Evolutionary conservation across 805 yeast genomes (phyloP), one percentile per base, ranked within the genome.

Genomic region (Candida hispaniensis): DNA sequence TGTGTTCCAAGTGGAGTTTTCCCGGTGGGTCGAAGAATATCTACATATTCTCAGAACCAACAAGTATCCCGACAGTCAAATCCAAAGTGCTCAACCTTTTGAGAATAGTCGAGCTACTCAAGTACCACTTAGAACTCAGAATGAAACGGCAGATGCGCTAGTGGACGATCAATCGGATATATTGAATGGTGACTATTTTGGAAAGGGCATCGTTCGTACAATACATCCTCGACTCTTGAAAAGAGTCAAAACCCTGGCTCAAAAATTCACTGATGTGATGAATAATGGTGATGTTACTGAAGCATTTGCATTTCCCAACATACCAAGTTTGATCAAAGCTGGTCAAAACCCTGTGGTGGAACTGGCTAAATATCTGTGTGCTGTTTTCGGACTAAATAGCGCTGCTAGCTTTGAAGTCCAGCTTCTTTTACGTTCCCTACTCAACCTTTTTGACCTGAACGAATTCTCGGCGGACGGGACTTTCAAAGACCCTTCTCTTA

Each of bases 401-500:
- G 67, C 69, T 30, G 60, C 86, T 33, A 68, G 65, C 29, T 60
- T 82, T 20, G 96, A 86, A 50, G 79, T 73, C 16, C 64, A 94
- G 43, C 55, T 76, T 41, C 55, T 91, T 39, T 66, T 95, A 39
- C 74, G 79, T 42, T 85, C 79, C 38, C 58, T 93, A 42, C 63
- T 91, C 21, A 64, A 68, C 2, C 55, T 79, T 4, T 71, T 93
- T 46, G 93, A 85, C 18, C 68, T 86, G 23, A 73, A 78, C 41
- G 98, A 91, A 51, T 91, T 91, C 57, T 75, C 82, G 44, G 68
- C 68, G 3, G 81, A 74, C 39, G 81, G 88, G 1, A 62, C 61
- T 11, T 86, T 85, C 56, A 57, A 54, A 24, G 73, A 83, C 50
- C 95, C 95, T 10, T 70, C 91, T 33, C 63, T 80, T 0, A 68